Evolutionary conservation across 2,329 filamentous ascomycete genomes (phyloP), one percentile per base, ranked within the genome.

Genomic region (Penicillium digitatum): DNA sequence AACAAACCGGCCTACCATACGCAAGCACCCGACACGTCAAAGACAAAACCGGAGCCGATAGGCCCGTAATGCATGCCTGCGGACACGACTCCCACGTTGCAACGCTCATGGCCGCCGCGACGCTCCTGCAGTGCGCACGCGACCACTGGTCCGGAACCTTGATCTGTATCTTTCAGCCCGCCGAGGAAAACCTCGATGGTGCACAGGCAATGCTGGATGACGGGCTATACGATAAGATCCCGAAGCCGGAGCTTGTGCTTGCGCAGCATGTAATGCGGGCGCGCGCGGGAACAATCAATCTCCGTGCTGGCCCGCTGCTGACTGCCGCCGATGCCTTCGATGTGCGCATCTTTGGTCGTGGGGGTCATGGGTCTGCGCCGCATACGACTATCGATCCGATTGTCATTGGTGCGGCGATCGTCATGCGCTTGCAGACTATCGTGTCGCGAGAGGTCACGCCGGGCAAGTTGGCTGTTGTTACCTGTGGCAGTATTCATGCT

Each of bases 1-100:
- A 87, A 66, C 68, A 73, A 20, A 85, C 83, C 0, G 78, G 76
- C 0, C 68, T 87, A 0, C 63, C 72, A 0, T 87, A 86, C 63
- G 79, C 82, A 0, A 84, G 82, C 63, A 79, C 64, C 12, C 73
- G 61, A 56, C 66, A 62, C 10, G 74, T 76, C 64, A 71, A 70
- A 31, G 77, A 80, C 59, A 54, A 67, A 2, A 75, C 81, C 9
- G 82, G 81, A 0, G 66, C 73, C 0, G 72, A 76, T 51, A 79
- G 79, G 49, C 80, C 81, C 0, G 81, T 85, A 0, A 87, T 88
- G 85, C 86, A 88, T 68, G 85, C 84, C 22, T 88, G 85, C 66
- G 86, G 85, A 0, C 85, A 88, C 62, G 84, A 87, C 61, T 82
- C 86, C 74, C 85, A 88, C 65, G 81, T 87, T 26, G 78, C 82